Evolutionary conservation across 2,329 filamentous ascomycete genomes (phyloP).

Genomic region (Gnomoniopsis smithogilvyi): DNA sequence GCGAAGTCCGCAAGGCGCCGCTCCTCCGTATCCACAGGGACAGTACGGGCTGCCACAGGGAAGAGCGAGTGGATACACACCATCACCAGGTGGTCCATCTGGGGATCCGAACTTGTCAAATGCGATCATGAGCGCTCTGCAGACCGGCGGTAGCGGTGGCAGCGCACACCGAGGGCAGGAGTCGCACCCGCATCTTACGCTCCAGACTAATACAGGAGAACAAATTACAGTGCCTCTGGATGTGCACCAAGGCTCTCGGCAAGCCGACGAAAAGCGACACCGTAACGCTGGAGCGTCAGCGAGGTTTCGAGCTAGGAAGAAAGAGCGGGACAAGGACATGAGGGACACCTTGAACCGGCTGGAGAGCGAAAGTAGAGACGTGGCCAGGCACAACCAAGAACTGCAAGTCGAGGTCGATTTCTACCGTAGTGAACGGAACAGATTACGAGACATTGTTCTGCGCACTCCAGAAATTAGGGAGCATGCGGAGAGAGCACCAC

Average conservation of each 20-base stretch:
- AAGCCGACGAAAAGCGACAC: slow-evolving; percentile 81
- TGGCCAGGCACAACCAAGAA: slow-evolving; percentile 51
- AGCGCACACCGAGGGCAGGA: slow-evolving; percentile 10
- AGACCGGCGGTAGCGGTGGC: slow-evolving; percentile 4
- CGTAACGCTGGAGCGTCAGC: slow-evolving; percentile 84
- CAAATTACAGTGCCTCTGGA: slow-evolving; percentile 66
- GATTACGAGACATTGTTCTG: slow-evolving; percentile 63
- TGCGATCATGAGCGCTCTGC: slow-evolving; percentile 17
- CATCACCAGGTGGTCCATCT: slow-evolving; percentile 3
- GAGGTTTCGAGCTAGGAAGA: slow-evolving; percentile 75
- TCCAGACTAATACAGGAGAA: slow-evolving; percentile 29
- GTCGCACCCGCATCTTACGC: slow-evolving; percentile 17
- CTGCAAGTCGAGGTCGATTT: slow-evolving; percentile 65
- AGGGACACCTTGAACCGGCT: slow-evolving; percentile 66
- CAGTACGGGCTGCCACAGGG: slow-evolving; percentile 15
- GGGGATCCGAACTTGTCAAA: slow-evolving; percentile 14
- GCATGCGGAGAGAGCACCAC: slow-evolving; percentile 47
- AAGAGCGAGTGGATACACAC: slow-evolving; percentile 5
- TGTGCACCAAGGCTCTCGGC: slow-evolving; percentile 75
- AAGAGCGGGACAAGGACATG: slow-evolving; percentile 76
- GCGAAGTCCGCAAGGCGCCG: slow-evolving; percentile 11
- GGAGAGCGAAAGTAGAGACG: slow-evolving; percentile 65
- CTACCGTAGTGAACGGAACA: slow-evolving; percentile 70
- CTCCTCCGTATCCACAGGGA: slow-evolving; percentile 14
- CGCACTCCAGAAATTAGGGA: slow-evolving; percentile 56